Conservation (phyloP, 2,329 filamentous ascomycete genomes). For the Plenodomus lindquistii region DNA sequence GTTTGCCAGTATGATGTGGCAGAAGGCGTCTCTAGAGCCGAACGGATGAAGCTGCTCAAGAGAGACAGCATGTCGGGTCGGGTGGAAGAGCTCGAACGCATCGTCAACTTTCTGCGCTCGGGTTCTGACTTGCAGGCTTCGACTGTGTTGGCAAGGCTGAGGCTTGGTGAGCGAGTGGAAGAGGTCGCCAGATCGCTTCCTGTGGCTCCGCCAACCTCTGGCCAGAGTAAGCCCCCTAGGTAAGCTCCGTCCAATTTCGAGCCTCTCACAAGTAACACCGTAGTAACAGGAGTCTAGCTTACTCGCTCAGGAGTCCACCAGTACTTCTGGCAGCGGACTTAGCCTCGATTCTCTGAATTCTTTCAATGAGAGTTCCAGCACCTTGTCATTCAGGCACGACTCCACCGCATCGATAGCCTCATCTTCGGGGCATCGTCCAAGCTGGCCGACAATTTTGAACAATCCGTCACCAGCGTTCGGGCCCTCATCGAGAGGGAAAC, state of each 20-base stretch:
- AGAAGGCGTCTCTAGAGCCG: constrained; percentile 28
- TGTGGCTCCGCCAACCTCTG: constrained; percentile 6
- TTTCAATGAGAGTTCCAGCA: constrained; percentile 5
- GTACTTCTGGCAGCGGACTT: constrained; percentile 14
- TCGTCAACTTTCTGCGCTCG: constrained; percentile 21
- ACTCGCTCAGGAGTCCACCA: constrained; percentile 21
- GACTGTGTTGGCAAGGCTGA: constrained; percentile 20
- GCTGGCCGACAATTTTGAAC: constrained; percentile 5
- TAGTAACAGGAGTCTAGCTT: constrained; percentile 21
- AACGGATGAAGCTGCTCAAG: constrained; percentile 30
- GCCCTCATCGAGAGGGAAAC: constrained; percentile 12
- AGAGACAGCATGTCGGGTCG: constrained; percentile 20
- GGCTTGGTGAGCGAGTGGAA: constrained; percentile 24
- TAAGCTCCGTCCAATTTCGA: constrained; percentile 10
- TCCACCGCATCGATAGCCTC: constrained; percentile 15
- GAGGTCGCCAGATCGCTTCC: constrained; percentile 24
- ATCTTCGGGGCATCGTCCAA: constrained; percentile 8
- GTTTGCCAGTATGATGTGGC: constrained; percentile 29
- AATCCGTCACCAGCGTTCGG: constrained; percentile 6
- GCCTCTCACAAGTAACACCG: constrained; percentile 6
- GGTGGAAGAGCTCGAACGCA: constrained; percentile 26
- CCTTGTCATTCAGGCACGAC: constrained; percentile 6
- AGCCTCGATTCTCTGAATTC: constrained; percentile 16
- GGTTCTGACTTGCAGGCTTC: constrained; percentile 25
- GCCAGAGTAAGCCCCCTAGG: constrained; percentile 18